phyloP scores from a whole-genome alignment of 331 rosid species.

The Ulmus americana region DNA sequence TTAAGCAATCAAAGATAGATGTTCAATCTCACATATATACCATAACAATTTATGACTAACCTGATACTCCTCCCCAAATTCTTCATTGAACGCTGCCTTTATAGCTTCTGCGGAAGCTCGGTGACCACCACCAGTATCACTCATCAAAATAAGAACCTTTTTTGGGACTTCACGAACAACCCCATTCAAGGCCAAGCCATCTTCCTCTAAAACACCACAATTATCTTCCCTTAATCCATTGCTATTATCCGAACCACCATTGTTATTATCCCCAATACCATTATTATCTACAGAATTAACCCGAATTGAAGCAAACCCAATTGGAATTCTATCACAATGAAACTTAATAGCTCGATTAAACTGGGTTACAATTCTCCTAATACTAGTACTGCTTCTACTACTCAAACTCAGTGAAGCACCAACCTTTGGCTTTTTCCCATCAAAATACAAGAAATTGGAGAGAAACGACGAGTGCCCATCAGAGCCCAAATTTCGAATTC shows the following conservation, averaged over 20 bases:
- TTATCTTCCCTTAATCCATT: conserved; percentile 41
- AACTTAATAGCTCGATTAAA: conserved; percentile 63
- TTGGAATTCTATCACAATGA: conserved; percentile 63
- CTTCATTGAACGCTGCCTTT: conserved; percentile 71
- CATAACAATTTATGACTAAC: conserved; percentile 30
- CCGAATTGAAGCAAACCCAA: conserved; percentile 75
- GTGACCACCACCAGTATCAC: conserved; percentile 99
- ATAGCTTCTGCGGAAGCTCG: conserved; percentile 99
- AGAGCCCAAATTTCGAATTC: conserved; percentile 24
- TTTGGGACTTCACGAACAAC: conserved; percentile 37
- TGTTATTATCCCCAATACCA: conserved; percentile 15
- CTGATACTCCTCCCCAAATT: conserved; percentile 81
- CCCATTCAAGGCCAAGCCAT: conserved; percentile 37
- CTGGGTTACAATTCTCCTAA: conserved; percentile 41
- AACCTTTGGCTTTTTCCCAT: conserved; percentile 29
- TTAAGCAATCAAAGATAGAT: conserved; percentile 10
- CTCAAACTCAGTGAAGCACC: conserved; percentile 44
- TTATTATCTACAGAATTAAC: conserved; percentile 25
- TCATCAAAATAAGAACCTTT: conserved; percentile 86
- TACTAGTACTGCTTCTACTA: conserved; percentile 25
- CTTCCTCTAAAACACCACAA: conserved; percentile 34
- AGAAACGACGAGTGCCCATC: conserved; percentile 35
- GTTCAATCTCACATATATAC: not conserved
- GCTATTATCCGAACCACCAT: conserved; percentile 19
- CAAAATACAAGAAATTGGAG: conserved; percentile 44